Conservation (phyloP, 176 grass and related monocot species). For the Musa itinerans region DNA sequence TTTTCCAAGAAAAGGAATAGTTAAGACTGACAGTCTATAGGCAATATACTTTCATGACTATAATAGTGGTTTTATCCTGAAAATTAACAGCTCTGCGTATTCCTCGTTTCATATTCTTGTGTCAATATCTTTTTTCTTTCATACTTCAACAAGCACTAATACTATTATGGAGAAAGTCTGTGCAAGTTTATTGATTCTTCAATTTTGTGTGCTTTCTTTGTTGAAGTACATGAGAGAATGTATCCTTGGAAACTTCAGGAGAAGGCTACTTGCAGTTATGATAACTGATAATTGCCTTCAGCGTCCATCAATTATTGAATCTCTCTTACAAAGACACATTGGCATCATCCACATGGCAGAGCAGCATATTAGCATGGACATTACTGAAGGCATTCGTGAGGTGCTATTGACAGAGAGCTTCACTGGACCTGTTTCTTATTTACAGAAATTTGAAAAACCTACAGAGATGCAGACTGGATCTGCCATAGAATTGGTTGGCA, state of each 20-base stretch:
- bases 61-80: not conserved
- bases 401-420: conserved; percentile 75
- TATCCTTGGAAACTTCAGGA: conserved; percentile 87
- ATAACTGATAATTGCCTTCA: conserved; percentile 85
- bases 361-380: conserved; percentile 99
- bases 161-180: not conserved
- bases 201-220: conserved; percentile 17
- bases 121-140: conserved; percentile 10
- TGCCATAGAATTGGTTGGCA: conserved; percentile 67
- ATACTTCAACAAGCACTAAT: conserved; percentile 3
- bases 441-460: conserved; percentile 74
- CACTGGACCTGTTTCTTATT: conserved; percentile 63
- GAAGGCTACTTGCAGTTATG: conserved; percentile 76
- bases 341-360: conserved; percentile 88
- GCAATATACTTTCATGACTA: not conserved
- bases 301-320: conserved; percentile 79
- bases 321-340: conserved; percentile 80
- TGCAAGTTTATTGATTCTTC: conserved; percentile 16
- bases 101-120: not conserved
- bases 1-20: not conserved
- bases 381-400: conserved; percentile 92
- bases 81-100: not conserved
- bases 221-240: conserved; percentile 99
- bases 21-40: not conserved
- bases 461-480: conserved; percentile 55